These are phyloP conservation scores for Chlorella sp. DNA, from an alignment of 139 green algal species.

Conservation along the genomic window DNA sequence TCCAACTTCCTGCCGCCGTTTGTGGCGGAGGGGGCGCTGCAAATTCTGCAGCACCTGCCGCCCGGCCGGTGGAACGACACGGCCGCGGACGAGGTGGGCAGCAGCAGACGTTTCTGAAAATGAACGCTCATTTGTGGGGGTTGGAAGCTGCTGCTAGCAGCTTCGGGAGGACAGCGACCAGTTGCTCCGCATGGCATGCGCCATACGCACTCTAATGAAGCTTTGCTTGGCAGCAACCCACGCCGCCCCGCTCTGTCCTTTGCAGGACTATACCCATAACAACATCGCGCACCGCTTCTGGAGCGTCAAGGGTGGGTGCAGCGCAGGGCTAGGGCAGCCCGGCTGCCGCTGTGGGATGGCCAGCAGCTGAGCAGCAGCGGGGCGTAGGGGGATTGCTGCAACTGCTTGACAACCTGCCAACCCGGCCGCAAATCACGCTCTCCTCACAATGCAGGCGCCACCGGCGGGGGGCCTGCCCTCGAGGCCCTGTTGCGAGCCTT, in stretches of 20 bases:
- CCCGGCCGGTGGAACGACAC: slow-evolving; percentile 47
- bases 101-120: too few species aligned
- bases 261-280: slow-evolving; percentile 30
- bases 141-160: too few species aligned
- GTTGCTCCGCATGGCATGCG: too few species aligned
- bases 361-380: slow-evolving; percentile 10
- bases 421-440: too few species aligned
- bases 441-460: too few species aligned
- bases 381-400: too few species aligned
- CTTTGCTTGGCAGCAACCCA: too few species aligned
- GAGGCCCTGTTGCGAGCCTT: slow-evolving; percentile 52
- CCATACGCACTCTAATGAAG: too few species aligned
- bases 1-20: slow-evolving; percentile 51
- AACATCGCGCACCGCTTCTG: slow-evolving; percentile 19
- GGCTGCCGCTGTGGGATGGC: neutral
- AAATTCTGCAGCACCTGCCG: slow-evolving; percentile 28
- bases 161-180: too few species aligned
- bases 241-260: too few species aligned
- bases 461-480: neutral
- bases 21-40: slow-evolving; percentile 52
- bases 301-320: neutral
- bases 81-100: slow-evolving; percentile 3
- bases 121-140: too few species aligned
- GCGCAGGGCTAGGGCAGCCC: neutral
- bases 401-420: too few species aligned